Conservation (phyloP, 495 filamentous ascomycete genomes). For the Penicillium subrubescens region DNA sequence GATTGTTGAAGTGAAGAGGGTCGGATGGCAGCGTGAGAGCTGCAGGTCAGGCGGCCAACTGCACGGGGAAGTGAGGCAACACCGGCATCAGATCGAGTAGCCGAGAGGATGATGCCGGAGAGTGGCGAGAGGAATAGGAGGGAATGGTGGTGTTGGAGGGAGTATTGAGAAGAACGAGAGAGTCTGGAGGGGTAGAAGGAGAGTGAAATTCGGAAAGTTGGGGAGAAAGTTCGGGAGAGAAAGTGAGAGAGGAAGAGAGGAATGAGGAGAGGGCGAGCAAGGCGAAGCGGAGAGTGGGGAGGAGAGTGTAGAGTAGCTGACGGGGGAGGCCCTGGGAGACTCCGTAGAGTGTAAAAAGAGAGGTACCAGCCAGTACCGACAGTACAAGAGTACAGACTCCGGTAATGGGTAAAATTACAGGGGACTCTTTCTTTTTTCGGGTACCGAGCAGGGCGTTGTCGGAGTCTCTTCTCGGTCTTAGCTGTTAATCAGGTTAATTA, state of each 20-base stretch:
- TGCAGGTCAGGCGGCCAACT: slow-evolving; percentile 51
- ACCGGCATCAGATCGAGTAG: slow-evolving; percentile 46
- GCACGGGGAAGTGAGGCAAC: slow-evolving; percentile 38
- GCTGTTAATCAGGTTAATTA: neutral
- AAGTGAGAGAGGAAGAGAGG: slow-evolving; percentile 17
- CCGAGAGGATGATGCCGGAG: slow-evolving; percentile 18
- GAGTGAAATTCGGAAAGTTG: slow-evolving; percentile 10
- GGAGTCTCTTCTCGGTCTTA: neutral
- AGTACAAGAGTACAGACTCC: neutral
- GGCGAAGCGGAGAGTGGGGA: slow-evolving; percentile 36
- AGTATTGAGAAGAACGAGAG: slow-evolving; percentile 8
- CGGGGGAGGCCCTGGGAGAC: slow-evolving; percentile 22
- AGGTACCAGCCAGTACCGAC: neutral
- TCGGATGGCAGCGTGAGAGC: slow-evolving; percentile 47
- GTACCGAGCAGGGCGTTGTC: neutral
- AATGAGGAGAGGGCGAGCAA: slow-evolving; percentile 21
- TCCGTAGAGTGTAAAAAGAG: neutral
- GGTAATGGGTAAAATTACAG: slow-evolving; percentile 18
- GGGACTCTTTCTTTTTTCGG: slow-evolving; percentile 12
- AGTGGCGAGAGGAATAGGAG: slow-evolving; percentile 18
- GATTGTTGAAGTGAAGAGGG: slow-evolving; percentile 32
- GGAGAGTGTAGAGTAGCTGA: slow-evolving; percentile 28
- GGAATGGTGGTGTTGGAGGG: slow-evolving; percentile 7
- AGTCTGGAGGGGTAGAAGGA: slow-evolving; percentile 15
- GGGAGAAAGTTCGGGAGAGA: slow-evolving; percentile 9